Evolutionary conservation across 2,329 filamentous ascomycete genomes (phyloP), one percentile per base, ranked within the genome.

Genomic region (Magnaporthiopsis rhizophila): DNA sequence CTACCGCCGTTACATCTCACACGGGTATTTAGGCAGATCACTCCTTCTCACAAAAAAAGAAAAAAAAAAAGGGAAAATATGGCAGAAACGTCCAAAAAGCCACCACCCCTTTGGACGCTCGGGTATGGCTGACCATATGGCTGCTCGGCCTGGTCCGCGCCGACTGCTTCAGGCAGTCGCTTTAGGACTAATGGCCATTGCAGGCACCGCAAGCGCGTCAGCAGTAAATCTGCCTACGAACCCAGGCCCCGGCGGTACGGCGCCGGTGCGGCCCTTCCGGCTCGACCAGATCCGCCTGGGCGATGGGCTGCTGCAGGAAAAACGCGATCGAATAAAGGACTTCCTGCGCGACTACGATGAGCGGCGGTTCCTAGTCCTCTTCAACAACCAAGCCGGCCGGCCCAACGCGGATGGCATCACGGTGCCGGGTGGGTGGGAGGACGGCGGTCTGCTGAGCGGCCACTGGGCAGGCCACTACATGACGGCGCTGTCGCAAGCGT

Each of bases 401-500:
- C 65, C 72, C 24, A 74, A 74, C 61, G 70, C 72, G 0, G 65
- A 62, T 0, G 71, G 66, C 2, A 64, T 74, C 45, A 53, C 64
- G 26, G 60, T 69, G 4, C 73, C 73, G 1, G 73, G 73, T 2
- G 72, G 72, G 4, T 75, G 73, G 74, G 73, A 74, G 58, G 71
- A 74, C n/a, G 73, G 73, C 8, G 73, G 72, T 2, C 66, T 74
- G n/a, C 66, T 74, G 57, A 74, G 73, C 53, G 73, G 73, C 6
- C 73, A 74, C 65, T 74, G 72, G 73, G 67, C 72, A 0, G 72
- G 73, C 18, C 73, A 74, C 58, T 74, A 68, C 64, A 71, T 74
- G 72, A 72, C 72, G 3, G 70, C 70, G 13, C 67, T 72, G 32
- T 73, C 71, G 18, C 72, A 74, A 63, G 74, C 72, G 11, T 74